Evolutionary conservation across 1,284 basidiomycete genomes (phyloP), one percentile per base, ranked within the genome.

Genomic region (Ustilago loliicola): DNA sequence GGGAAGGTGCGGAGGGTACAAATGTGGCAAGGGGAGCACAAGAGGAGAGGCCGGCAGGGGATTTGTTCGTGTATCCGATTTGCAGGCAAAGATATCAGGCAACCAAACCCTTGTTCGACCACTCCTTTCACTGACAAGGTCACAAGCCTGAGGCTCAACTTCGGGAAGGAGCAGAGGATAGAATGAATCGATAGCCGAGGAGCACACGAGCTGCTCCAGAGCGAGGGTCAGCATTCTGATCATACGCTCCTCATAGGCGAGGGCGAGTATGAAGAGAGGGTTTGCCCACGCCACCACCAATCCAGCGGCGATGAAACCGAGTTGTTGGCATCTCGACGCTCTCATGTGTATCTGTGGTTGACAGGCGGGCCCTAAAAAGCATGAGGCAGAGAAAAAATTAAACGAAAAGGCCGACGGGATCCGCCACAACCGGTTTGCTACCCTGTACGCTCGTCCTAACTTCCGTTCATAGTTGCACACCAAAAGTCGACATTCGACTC

Each of bases 371-470:
- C 25, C 48, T 50, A 29, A 50, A 50, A 27, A 4, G 36, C 36
- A n/a, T 2, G 17, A n/a, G 10, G 17, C 11, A 40, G 17, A 13
- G 17, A 19, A 25, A 34, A 34, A 25, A 51, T n/a, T 30, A 48
- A 59, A 48, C 34, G 34, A 61, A 60, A 48, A 50, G 45, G 21
- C 47, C 48, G 47, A 60, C 47, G 58, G 47, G 29, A 48, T 23
- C 57, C 57, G 45, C 57, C 45, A 51, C 48, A 8, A 10, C 19
- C 27, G 11, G 13, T 51, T 36, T n/a, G 7, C 21, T 27, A 15
- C 30, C 15, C 8, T 25, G 4, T 13, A 40, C 11, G 25, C 11
- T 30, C 5, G 17, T 21, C 23, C 19, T 30, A 19, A 34, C 30
- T 36, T 21, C 27, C 27, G 29, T 10, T 21, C 10, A 36, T 15